phyloP scores from a whole-genome alignment of 768 basidiomycete genomes.

The Holtermannia corniformis region DNA sequence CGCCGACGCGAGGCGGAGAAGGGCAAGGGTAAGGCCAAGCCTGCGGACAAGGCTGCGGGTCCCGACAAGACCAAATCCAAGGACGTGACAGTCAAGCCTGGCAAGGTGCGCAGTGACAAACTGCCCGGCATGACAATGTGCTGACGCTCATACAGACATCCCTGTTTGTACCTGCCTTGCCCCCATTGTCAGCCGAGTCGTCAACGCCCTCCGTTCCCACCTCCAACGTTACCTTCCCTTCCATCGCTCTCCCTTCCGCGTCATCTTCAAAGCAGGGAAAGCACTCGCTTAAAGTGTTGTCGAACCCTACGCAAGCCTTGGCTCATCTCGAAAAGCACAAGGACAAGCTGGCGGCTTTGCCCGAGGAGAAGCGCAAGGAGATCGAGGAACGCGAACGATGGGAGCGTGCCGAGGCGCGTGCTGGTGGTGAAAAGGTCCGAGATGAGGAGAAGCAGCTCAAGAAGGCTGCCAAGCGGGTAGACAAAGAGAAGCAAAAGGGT shows the following conservation, averaged over 20 bases:
- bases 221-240: constrained; percentile 63
- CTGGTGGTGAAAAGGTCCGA: constrained; percentile 82
- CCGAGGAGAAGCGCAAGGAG: constrained; percentile 72
- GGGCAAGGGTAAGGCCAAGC: constrained; percentile 16
- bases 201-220: constrained; percentile 7
- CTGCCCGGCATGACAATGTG: not conserved
- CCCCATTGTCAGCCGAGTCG: constrained; percentile 1
- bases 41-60: constrained; percentile 19
- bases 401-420: constrained; percentile 76
- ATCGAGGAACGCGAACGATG: constrained; percentile 77
- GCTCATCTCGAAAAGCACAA: constrained; percentile 66
- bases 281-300: constrained; percentile 59
- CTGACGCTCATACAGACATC: constrained; percentile 18
- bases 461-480: constrained; percentile 85
- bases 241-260: constrained; percentile 48
- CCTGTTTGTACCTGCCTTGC: constrained; percentile 33
- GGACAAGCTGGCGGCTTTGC: constrained; percentile 62
- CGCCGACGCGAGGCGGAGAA: constrained; percentile 57
- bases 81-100: constrained; percentile 25
- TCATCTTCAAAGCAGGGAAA: constrained; percentile 43
- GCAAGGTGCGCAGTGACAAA: constrained; percentile 29
- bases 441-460: constrained; percentile 78
- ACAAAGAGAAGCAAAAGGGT: constrained; percentile 76
- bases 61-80: constrained; percentile 45
- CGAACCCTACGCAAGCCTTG: constrained; percentile 72